These are phyloP conservation scores for Colletotrichum theobromicola DNA, from an alignment of 2,329 filamentous ascomycete species.

Conservation along the genomic window DNA sequence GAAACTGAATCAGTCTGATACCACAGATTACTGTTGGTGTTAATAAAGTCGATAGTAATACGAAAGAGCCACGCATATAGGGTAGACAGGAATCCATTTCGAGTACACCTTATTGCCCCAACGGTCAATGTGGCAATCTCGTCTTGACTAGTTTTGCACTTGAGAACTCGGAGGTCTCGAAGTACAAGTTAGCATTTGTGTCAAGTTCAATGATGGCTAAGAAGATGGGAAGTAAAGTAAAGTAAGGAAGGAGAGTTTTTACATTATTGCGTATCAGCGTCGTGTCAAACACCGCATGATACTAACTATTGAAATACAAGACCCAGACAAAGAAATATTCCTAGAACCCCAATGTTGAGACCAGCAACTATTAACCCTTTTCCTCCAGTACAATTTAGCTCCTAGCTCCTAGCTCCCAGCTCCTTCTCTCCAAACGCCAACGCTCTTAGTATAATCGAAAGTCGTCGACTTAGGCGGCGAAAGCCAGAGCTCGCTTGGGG, in stretches of 20 bases:
- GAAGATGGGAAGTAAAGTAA: neutral
- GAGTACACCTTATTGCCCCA: neutral
- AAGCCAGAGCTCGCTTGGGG: neutral
- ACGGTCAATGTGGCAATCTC: neutral
- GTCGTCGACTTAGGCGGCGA: neutral
- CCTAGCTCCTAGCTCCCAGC: neutral
- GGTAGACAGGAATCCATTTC: neutral
- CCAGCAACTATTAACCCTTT: neutral
- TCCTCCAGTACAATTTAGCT: neutral
- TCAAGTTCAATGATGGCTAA: neutral
- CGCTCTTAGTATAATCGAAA: neutral
- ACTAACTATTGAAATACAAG: neutral
- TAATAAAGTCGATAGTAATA: neutral
- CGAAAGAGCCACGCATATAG: neutral
- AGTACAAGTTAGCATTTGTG: accelerated
- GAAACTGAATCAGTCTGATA: neutral
- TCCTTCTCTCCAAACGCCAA: neutral
- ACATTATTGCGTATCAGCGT: neutral
- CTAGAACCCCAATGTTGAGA: neutral
- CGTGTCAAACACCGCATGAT: neutral
- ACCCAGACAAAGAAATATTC: neutral
- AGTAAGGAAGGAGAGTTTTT: neutral
- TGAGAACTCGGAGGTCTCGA: neutral
- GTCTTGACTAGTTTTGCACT: accelerated
- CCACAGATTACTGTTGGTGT: neutral